Conservation (phyloP, 2,329 filamentous ascomycete species). For the Zopfia rhizophila region DNA sequence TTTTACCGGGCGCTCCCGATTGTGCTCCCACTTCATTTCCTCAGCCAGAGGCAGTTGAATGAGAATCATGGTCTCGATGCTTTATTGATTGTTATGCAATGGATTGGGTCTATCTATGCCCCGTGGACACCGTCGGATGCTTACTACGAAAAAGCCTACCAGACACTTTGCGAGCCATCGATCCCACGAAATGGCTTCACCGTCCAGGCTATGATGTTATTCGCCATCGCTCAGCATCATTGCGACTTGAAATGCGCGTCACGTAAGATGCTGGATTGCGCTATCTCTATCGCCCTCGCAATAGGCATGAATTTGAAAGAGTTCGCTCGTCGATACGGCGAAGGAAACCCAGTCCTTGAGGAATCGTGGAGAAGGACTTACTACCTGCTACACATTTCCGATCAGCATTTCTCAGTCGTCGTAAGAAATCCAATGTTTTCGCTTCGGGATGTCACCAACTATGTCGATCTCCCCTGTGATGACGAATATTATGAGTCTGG, state of each 20-base stretch:
- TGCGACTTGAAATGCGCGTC: conserved; percentile 73
- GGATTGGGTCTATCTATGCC: conserved; percentile 45
- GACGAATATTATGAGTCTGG: conserved; percentile 70
- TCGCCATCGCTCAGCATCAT: conserved; percentile 83
- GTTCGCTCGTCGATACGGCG: conserved; percentile 72
- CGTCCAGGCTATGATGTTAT: conserved; percentile 80
- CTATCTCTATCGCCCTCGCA: conserved; percentile 76
- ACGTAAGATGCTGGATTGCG: conserved; percentile 72
- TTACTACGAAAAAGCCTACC: conserved; percentile 34
- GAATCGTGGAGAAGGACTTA: conserved; percentile 89
- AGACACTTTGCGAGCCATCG: conserved; percentile 29
- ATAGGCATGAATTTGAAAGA: conserved; percentile 79
- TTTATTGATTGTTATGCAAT: conserved; percentile 40
- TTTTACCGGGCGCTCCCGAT: conserved; percentile 67
- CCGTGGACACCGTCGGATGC: conserved; percentile 42
- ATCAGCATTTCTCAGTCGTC: conserved; percentile 83
- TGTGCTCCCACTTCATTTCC: conserved; percentile 59
- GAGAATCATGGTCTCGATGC: conserved; percentile 33
- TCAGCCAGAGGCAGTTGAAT: conserved; percentile 32
- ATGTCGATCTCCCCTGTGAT: conserved; percentile 82
- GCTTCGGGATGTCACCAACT: conserved; percentile 70
- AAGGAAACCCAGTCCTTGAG: conserved; percentile 73
- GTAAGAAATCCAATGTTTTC: conserved; percentile 75
- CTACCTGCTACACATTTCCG: conserved; percentile 82
- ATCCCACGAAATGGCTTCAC: conserved; percentile 59